Base-by-base conservation (phyloP, 2,329 filamentous ascomycete genomes). In the Colletotrichum aenigma region DNA sequence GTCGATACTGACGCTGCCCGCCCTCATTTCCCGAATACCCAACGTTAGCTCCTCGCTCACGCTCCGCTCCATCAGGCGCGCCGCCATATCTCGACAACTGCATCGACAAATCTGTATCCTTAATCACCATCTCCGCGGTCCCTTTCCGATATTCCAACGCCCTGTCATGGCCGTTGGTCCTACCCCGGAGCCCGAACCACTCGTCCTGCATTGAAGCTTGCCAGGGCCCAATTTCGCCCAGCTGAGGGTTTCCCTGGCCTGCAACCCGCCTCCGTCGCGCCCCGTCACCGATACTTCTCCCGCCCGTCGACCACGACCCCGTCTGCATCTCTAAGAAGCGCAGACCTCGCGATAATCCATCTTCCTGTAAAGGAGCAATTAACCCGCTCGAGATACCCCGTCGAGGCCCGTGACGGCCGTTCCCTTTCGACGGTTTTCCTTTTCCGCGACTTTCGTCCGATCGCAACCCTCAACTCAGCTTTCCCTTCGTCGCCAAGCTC, bases 401-500 rank as follows among this genome's bases (percentile, higher is more conserved):
- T 60, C 74, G 58, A 68, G 74, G 70, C 58, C 70, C 65, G 74
- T 76, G 56, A 76, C 74, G 74, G 70, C 70, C 43, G 58, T 43
- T 26, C 24, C n/a, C 48, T 48, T 55, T 60, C 43, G 43, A 69
- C 36, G 43, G 32, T 34, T 48, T 65, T 24, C 21, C 56, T 32
- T 52, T n/a, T 28, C 12, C 62, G 70, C 48, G 70, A 48, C 65
- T 69, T 76, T 76, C 74, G 70, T 76, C 74, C 64, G 74, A 74
- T 74, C 74, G 69, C 55, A 70, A 34, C 55, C 70, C 34, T 48
- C 74, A 36, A 60, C 43, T 38, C n/a, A 56, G 48, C 62, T 74
- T 71, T 74, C 52, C 36, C 67, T 76, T 38, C 69, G 62, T 72
- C 67, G 74, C 58, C 71, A 80, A 75, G 77, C 64, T 77, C 76